These are phyloP conservation scores for Xylaria sp. DNA, from an alignment of 2,329 filamentous ascomycete species.

Conservation along the genomic window DNA sequence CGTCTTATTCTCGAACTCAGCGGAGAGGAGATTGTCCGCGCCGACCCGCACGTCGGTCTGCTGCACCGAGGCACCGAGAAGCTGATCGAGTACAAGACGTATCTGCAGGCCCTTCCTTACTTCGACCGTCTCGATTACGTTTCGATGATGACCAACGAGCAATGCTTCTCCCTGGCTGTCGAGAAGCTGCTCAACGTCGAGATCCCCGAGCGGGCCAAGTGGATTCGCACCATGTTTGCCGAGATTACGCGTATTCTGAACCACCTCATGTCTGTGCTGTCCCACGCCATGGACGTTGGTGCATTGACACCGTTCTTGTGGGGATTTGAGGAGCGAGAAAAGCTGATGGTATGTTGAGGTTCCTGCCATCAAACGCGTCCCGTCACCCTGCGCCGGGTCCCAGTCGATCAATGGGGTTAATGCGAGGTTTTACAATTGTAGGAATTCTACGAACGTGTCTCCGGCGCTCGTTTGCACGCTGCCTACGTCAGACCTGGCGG, in stretches of 20 bases:
- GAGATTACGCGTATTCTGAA: conserved; percentile 95
- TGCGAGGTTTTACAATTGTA: conserved; percentile 51
- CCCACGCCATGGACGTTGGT: conserved; percentile 99
- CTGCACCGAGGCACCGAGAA: conserved; percentile 98
- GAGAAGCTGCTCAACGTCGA: conserved; percentile 99
- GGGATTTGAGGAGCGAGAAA: conserved; percentile 99
- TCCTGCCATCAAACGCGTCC: background rate
- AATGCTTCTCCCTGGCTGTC: conserved; percentile 93
- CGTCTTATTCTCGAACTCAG: conserved; percentile 97
- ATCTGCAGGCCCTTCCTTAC: conserved; percentile 96
- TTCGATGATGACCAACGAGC: conserved; percentile 99
- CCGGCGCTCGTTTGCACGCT: conserved; percentile 94
- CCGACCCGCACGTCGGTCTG: conserved; percentile 95
- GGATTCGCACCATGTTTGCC: conserved; percentile 93
- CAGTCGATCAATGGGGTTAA: background rate
- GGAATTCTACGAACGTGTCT: conserved; percentile 99
- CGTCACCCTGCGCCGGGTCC: background rate
- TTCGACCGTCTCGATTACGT: conserved; percentile 99
- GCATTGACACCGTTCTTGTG: conserved; percentile 97
- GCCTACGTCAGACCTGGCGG: conserved; percentile 97
- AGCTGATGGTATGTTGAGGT: conserved; percentile 83
- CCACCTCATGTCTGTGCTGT: conserved; percentile 97
- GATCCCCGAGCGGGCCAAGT: conserved; percentile 94
- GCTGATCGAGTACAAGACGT: conserved; percentile 99
- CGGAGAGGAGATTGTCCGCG: conserved; percentile 96